A percentile compares a stretch with the other conserved stretches of the same genome.
phyloP scores from a whole-genome alignment of 495 filamentous ascomycete species.

The Penicillium atrosanguineum region DNA sequence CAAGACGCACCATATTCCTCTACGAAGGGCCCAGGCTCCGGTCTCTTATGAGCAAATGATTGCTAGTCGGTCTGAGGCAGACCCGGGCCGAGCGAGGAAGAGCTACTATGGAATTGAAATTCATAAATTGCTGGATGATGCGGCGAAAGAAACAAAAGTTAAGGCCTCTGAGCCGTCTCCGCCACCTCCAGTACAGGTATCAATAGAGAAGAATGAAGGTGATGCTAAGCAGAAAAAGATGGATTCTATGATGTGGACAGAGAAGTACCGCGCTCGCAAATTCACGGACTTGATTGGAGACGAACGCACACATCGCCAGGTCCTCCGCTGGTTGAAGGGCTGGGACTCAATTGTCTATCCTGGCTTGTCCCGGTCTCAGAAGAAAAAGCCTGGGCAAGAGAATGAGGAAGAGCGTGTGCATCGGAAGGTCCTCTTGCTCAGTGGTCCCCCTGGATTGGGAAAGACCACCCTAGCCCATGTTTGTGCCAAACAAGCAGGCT shows the following conservation, averaged over 20 bases:
- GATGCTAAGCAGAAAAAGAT: conserved; percentile 30
- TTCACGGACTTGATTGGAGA: conserved; percentile 94
- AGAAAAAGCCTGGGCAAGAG: conserved; percentile 35
- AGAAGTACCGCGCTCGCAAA: conserved; percentile 86
- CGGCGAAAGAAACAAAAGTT: conserved; percentile 50
- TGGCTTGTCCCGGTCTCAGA: conserved; percentile 56
- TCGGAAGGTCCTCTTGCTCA: conserved; percentile 83
- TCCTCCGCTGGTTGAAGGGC: conserved; percentile 87
- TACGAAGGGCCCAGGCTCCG: conserved; percentile 44
- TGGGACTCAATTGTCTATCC: conserved; percentile 96
- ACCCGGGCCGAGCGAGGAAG: conserved; percentile 69
- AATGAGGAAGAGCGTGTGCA: conserved; percentile 65
- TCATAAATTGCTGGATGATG: conserved; percentile 71
- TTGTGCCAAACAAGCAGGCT: conserved; percentile 90
- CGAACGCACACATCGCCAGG: conserved; percentile 87
- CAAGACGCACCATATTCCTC: conserved; percentile 52
- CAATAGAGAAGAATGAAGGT: conserved; percentile 39
- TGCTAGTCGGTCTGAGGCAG: conserved; percentile 64
- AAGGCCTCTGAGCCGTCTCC: conserved; percentile 24
- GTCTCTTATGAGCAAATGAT: conserved; percentile 67
- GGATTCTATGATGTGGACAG: conserved; percentile 69
- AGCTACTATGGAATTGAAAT: conserved; percentile 93
- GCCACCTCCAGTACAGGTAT: conserved; percentile 24
- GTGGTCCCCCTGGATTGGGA: conserved; percentile 87
- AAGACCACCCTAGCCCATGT: conserved; percentile 98